Percentiles rank a stretch among this genome's conserved stretches.
These are phyloP conservation scores for Corrigiola litoralis DNA, from an alignment of 179 eudicot species.

Conservation along the genomic window DNA sequence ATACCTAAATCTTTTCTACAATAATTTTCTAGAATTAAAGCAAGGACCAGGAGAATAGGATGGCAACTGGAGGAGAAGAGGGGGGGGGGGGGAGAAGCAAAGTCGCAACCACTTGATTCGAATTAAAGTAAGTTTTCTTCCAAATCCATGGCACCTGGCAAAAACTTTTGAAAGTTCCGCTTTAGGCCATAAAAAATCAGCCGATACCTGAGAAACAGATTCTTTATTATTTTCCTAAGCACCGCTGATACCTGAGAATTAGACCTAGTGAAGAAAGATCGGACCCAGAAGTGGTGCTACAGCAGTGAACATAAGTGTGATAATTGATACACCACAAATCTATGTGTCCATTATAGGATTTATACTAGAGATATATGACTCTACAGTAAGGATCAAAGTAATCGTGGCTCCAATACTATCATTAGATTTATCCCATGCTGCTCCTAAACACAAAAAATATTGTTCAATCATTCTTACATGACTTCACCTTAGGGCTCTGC, in stretches of 20 bases:
- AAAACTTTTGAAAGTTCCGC: background rate
- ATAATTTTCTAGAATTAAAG: background rate
- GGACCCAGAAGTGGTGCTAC: background rate
- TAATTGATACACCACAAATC: background rate
- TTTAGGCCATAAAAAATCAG: background rate
- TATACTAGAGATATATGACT: background rate
- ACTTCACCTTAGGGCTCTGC: conserved; percentile 96
- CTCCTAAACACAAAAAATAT: conserved; percentile 6
- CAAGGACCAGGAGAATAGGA: background rate
- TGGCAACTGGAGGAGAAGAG: background rate
- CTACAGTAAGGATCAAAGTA: background rate
- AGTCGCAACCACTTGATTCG: background rate
- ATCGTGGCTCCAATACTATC: background rate
- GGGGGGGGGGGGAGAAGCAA: no score
- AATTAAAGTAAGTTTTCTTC: background rate
- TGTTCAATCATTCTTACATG: conserved; percentile 52
- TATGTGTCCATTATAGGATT: background rate
- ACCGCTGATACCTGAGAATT: background rate
- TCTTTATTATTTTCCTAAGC: no score
- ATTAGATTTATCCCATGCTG: background rate
- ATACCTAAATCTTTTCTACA: background rate
- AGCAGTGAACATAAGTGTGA: background rate
- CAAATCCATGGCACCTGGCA: background rate
- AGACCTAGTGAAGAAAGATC: conserved; percentile 1
- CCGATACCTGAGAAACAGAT: background rate